These are phyloP conservation scores for Chlorophyllum brunneum DNA, from an alignment of 768 basidiomycete genomes.

Conservation along the genomic window DNA sequence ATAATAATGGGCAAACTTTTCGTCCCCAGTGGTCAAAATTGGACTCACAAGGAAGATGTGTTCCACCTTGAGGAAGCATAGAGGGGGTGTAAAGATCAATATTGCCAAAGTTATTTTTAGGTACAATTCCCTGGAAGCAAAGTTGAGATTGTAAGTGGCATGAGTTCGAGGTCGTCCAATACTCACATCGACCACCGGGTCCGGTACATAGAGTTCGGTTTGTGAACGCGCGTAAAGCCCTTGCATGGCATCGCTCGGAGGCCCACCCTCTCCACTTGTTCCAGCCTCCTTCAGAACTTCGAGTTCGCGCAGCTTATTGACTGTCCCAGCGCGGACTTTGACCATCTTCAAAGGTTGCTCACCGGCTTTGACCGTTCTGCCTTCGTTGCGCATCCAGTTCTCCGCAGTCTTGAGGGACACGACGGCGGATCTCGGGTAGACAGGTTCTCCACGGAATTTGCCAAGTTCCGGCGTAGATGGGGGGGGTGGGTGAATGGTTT, in stretches of 20 bases:
- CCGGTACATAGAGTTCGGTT: slow-evolving; percentile 77
- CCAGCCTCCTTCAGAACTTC: slow-evolving; percentile 40
- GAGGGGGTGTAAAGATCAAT: slow-evolving; percentile 93
- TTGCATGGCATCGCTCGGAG: slow-evolving; percentile 60
- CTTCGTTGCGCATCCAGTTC: slow-evolving; percentile 87
- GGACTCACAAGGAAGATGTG: slow-evolving; percentile 85
- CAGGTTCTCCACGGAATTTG: slow-evolving; percentile 89
- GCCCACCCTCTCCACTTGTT: slow-evolving; percentile 26
- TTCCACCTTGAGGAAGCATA: slow-evolving; percentile 88
- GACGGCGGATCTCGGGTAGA: slow-evolving; percentile 83
- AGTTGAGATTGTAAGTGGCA: background rate
- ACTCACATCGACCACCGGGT: slow-evolving; percentile 81
- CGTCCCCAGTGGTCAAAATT: background rate
- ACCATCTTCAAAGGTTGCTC: slow-evolving; percentile 88
- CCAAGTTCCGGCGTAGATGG: slow-evolving; percentile 70
- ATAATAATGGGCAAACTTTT: background rate
- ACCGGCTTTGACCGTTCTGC: slow-evolving; percentile 65
- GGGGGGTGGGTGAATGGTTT: slow-evolving; percentile 75
- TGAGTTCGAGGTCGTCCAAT: background rate
- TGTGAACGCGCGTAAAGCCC: slow-evolving; percentile 83
- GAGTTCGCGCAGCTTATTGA: slow-evolving; percentile 69
- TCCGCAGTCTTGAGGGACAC: slow-evolving; percentile 87
- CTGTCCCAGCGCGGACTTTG: slow-evolving; percentile 80
- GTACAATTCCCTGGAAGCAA: slow-evolving; percentile 72
- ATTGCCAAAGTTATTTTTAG: slow-evolving; percentile 95